These are phyloP conservation scores for Striga asiatica DNA, from an alignment of 257 asterid species.

Conservation along the genomic window DNA sequence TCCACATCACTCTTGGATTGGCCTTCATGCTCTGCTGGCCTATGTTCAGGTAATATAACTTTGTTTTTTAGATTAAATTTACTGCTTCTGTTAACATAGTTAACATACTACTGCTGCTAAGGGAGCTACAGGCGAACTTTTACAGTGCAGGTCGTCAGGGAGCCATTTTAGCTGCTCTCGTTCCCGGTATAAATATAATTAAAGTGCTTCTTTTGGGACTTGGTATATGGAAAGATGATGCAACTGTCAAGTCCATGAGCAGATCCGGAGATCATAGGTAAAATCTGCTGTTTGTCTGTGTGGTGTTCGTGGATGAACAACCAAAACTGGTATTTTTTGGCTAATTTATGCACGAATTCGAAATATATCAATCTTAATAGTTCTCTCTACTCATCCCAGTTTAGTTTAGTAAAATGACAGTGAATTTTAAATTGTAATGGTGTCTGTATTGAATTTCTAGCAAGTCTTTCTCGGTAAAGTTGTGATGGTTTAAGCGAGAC, in stretches of 20 bases:
- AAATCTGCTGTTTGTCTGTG: too few species aligned
- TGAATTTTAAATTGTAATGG: too few species aligned
- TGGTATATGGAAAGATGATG: conserved; percentile 75
- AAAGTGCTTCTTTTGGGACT: conserved; percentile 78
- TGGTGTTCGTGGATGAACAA: not conserved
- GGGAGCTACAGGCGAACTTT: conserved; percentile 20
- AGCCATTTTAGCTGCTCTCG: conserved; percentile 58
- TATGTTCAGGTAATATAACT: conserved; percentile 70
- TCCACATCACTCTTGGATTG: conserved; percentile 69
- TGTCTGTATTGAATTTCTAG: too few species aligned
- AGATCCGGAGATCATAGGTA: conserved; percentile 85
- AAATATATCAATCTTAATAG: too few species aligned
- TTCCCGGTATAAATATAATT: conserved; percentile 61
- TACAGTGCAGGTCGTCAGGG: conserved; percentile 73
- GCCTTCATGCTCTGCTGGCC: conserved; percentile 99
- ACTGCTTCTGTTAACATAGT: not conserved
- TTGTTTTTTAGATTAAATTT: not conserved
- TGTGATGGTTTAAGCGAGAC: too few species aligned
- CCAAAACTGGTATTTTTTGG: too few species aligned
- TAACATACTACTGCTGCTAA: conserved; percentile 4
- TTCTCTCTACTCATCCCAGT: too few species aligned
- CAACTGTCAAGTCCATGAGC: conserved; percentile 88
- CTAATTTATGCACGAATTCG: too few species aligned
- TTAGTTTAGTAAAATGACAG: too few species aligned
- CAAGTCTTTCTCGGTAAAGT: too few species aligned